phyloP scores from a whole-genome alignment of 306 rosid genomes.

The Trichosanthes truncata region DNA sequence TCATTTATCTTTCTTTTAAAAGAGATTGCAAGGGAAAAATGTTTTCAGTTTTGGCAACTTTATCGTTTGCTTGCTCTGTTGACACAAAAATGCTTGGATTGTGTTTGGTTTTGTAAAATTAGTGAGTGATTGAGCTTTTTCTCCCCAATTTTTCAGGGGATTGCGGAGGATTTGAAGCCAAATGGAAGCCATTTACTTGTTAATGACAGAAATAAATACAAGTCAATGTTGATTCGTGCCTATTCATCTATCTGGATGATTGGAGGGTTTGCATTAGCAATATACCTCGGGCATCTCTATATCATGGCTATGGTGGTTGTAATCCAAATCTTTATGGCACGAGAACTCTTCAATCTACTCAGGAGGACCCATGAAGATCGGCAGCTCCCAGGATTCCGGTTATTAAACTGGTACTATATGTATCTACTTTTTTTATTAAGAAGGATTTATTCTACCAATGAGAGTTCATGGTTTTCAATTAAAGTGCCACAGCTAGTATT shows the following conservation, averaged over 20 bases:
- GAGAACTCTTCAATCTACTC: constrained; percentile 80
- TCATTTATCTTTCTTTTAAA: background rate
- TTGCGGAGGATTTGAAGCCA: constrained; percentile 49
- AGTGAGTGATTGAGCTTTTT: background rate
- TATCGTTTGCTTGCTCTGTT: background rate
- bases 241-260: constrained; percentile 94
- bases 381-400: constrained; percentile 93
- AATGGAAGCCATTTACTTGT: constrained; percentile 68
- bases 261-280: constrained; percentile 69
- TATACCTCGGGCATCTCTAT: constrained; percentile 88
- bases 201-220: constrained; percentile 76
- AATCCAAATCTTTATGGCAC: constrained; percentile 96
- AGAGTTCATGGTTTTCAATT: constrained; percentile 9
- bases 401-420: constrained; percentile 62
- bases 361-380: constrained; percentile 85
- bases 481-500: constrained; percentile 13
- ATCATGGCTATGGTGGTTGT: constrained; percentile 91
- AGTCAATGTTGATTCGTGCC: constrained; percentile 78
- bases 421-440: background rate
- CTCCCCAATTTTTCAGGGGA: constrained; percentile 36
- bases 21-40: background rate
- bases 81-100: background rate
- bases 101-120: background rate
- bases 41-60: constrained; percentile 2
- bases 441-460: background rate